Evolutionary conservation across 2,329 filamentous ascomycete species (phyloP), one percentile per base, ranked within the genome.

Genomic region (Aspergillus amoenus): DNA sequence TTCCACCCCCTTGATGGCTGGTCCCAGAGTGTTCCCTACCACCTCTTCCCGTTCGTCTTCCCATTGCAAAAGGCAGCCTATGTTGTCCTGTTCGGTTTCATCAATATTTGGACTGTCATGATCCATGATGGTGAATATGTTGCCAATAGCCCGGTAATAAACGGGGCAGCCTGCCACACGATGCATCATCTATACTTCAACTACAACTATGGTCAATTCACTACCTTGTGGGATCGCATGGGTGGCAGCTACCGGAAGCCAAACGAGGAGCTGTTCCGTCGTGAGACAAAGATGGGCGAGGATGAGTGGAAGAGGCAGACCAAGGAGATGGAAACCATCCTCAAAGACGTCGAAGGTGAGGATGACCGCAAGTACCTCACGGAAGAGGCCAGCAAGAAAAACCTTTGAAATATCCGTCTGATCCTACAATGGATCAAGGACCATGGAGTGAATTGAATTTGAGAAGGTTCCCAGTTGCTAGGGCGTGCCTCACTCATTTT

Each of bases 101-200:
- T 97, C 79, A 96, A 97, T 78, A 85, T 97, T 76, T 97, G 93
- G 93, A 96, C 93, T 40, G 91, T 97, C 67, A 83, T 97, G 78
- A 97, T 97, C 69, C 86, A 97, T 75, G 93, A 97, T 68, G 93
- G 93, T 68, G 93, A 97, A 78, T 97, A 96, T 72, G 85, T 95
- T 15, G 88, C 91, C 69, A 90, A 97, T 77, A 91, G 88, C 68
- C 89, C 91, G n/a, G 75, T 97, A 65, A 86, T 97, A 77, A 97
- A 97, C 73, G 93, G 93, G 51, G 92, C 93, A 12, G 93, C 93
- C 27, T 97, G 93, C 81, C 93, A 97, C 75, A 91, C 89, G 21
- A 85, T 93, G 82, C 93, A 97, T 76, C 93, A 97, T 72, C 76
- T 92, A 40, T 90, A 90, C 76, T 90, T 90, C 80, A 89, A 90